phyloP scores from a whole-genome alignment of 331 rosid species.

The Quercus tomentella region DNA sequence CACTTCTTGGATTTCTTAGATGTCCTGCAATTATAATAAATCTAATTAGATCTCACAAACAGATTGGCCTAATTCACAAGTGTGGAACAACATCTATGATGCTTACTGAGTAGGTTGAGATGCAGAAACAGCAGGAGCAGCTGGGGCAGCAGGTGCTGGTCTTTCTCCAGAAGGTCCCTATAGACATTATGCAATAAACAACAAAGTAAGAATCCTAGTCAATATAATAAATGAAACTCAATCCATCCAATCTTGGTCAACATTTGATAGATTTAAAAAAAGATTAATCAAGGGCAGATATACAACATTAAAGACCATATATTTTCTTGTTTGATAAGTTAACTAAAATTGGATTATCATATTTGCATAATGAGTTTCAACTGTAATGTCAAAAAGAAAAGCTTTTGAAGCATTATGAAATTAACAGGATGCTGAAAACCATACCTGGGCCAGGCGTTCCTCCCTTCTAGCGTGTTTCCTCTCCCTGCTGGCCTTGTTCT shows the following conservation, averaged over 20 bases:
- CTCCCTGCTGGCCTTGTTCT: constrained; percentile 93
- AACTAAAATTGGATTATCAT: not conserved
- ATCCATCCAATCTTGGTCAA: not conserved
- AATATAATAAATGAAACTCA: not conserved
- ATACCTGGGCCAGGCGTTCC: constrained; percentile 80
- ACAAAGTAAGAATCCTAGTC: not conserved
- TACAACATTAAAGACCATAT: not conserved
- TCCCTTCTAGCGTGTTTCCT: constrained; percentile 78
- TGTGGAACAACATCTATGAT: not conserved
- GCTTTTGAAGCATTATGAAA: not conserved
- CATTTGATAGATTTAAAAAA: not conserved
- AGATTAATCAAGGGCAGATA: not conserved
- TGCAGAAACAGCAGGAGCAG: constrained; percentile 36
- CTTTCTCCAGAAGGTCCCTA: constrained; percentile 80
- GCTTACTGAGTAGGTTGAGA: constrained; percentile 70
- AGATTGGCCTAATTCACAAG: not conserved
- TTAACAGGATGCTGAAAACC: not conserved
- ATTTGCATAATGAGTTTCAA: not conserved
- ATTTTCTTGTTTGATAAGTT: not conserved
- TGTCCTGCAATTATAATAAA: constrained; percentile 37
- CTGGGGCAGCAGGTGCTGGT: constrained; percentile 27
- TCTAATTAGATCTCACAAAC: not conserved
- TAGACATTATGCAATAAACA: not conserved
- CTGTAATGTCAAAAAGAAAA: not conserved
- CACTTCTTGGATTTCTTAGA: constrained; percentile 74